phyloP scores from a whole-genome alignment of 78 protist genomes.

The Bodo saltans region DNA sequence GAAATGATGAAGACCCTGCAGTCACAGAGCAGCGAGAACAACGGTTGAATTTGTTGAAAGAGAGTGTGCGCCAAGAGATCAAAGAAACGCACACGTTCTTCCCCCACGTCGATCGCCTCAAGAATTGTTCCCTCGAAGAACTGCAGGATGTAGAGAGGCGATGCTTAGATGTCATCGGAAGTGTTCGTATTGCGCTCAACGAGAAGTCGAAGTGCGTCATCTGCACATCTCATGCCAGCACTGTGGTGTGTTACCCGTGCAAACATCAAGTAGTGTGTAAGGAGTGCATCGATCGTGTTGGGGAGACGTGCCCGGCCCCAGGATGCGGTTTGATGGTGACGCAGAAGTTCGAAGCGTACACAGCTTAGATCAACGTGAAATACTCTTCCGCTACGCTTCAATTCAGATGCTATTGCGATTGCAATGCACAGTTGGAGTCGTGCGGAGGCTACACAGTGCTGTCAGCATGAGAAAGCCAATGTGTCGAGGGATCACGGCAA shows the following conservation, averaged over 20 bases:
- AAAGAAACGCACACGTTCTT: background rate
- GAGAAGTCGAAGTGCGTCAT: background rate
- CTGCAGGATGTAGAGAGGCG: background rate
- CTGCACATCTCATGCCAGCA: background rate
- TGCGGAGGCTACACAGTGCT: no score
- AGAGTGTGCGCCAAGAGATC: background rate
- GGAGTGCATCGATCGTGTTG: background rate
- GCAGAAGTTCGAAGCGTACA: background rate
- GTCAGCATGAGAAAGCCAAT: no score
- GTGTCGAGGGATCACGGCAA: no score
- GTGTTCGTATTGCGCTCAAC: background rate
- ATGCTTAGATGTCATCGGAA: background rate
- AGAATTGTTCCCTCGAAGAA: background rate
- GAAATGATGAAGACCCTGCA: background rate
- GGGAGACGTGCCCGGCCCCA: background rate
- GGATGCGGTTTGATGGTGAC: background rate
- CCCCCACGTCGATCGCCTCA: background rate
- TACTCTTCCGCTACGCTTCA: no score
- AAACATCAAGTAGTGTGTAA: background rate
- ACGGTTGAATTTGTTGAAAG: background rate
- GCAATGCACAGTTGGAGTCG: no score
- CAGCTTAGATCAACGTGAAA: background rate
- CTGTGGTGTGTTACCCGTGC: background rate
- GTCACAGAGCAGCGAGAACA: background rate
- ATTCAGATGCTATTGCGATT: no score